phyloP scores from a whole-genome alignment of 1,284 basidiomycete species.

The Rhodotorula sp. region DNA sequence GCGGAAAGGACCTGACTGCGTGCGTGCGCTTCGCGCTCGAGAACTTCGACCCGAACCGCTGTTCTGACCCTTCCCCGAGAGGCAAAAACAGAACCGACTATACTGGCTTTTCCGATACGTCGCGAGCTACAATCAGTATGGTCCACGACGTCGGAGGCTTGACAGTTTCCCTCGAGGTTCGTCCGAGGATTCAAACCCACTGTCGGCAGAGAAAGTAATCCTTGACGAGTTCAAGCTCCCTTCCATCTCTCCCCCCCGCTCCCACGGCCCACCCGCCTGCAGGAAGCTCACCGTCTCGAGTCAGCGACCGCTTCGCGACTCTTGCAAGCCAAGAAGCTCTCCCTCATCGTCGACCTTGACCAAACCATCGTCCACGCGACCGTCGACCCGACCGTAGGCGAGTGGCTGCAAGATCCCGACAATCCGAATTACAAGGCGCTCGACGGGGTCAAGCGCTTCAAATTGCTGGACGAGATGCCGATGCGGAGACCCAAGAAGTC shows the following conservation, averaged over 20 bases:
- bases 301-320: conserved; percentile 74
- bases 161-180: conserved; percentile 49
- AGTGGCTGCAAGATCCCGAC: conserved; percentile 75
- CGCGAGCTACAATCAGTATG: conserved; percentile 78
- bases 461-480: conserved; percentile 60
- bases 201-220: too few relatives aligned
- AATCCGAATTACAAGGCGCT: conserved; percentile 88
- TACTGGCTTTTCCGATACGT: conserved; percentile 74
- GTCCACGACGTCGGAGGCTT: conserved; percentile 60
- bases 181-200: too few relatives aligned
- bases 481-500: conserved; percentile 52
- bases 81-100: conserved; percentile 67
- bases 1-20: conserved; percentile 90
- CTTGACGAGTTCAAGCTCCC: background rate
- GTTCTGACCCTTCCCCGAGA: conserved; percentile 21
- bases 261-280: conserved; percentile 37
- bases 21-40: conserved; percentile 51
- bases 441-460: conserved; percentile 79
- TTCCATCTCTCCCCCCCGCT: background rate
- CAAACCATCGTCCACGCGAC: conserved; percentile 99
- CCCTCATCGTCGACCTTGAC: conserved; percentile 95
- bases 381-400: conserved; percentile 95
- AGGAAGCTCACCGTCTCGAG: conserved; percentile 87
- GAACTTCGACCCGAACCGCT: background rate
- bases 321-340: conserved; percentile 72